Evolutionary conservation across 176 grass and related monocot species (phyloP), one percentile per base, ranked within the genome.

Genomic region (Lolium multiflorum): DNA sequence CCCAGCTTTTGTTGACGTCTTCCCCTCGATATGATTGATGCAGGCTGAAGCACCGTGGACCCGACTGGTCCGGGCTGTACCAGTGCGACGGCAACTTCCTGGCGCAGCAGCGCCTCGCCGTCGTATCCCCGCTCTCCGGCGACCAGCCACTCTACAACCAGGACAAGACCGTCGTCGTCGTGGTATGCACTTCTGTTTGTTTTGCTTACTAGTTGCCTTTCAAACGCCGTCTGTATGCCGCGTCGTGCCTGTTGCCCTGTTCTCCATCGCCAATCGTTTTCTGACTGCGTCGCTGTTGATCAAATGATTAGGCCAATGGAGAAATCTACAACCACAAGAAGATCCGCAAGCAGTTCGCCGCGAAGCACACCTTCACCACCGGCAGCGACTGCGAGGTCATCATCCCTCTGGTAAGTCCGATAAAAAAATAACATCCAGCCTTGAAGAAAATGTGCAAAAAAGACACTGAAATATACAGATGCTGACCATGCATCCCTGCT

Each of bases 301-400:
- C 6, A 7, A 56, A 56, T 7, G 16, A 56, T 20, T 5, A 56
- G 54, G 54, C 54, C 17, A 56, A 56, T 56, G 54, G 54, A 20
- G 54, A 56, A 6, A 99, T 99, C 59, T 99, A 99, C 83, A 99
- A 97, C 90, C 94, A 99, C 90, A 89, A 90, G 82, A 93, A 90
- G 41, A 84, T 99, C 52, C 67, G 92, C 80, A 96, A 99, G 83
- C 80, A 86, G 74, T 86, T 99, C 86, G 41, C 41, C 16, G 56
- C 59, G 17, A 63, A 88, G 85, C 92, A 97, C 82, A 86, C 73
- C 74, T 99, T 99, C 89, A 94, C 39, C 78, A 99, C 94, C 15
- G 97, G 97, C 48, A 99, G 97, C 54, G 97, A 99, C 80, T 97
- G 97, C 87, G 97, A 99, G 38, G 92, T 97, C 73, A 99, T 99